These are phyloP conservation scores for Acarospora socialis DNA, from an alignment of 2,329 filamentous ascomycete species.

Conservation along the genomic window DNA sequence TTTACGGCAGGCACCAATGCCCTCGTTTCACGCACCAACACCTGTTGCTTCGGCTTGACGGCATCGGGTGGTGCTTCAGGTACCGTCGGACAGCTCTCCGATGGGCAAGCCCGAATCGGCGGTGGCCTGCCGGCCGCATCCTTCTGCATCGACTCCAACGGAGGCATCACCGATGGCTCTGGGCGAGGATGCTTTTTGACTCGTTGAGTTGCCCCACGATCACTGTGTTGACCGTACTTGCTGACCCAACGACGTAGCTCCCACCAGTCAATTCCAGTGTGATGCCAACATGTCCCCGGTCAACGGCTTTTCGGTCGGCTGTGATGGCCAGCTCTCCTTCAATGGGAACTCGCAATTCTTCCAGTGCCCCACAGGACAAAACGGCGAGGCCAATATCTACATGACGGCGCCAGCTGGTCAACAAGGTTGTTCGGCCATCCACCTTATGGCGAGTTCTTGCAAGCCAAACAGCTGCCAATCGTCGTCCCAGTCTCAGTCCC, in stretches of 20 bases:
- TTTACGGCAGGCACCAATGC: constrained; percentile 30
- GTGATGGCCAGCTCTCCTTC: constrained; percentile 38
- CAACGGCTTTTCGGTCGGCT: constrained; percentile 42
- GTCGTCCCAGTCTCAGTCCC: no score
- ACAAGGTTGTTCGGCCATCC: constrained; percentile 22
- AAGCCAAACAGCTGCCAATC: no score
- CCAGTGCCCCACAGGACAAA: constrained; percentile 41
- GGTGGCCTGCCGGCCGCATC: constrained; percentile 33
- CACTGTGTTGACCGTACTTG: constrained; percentile 11
- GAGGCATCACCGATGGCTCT: constrained; percentile 39
- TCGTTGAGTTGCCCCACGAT: constrained; percentile 25
- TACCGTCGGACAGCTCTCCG: constrained; percentile 43
- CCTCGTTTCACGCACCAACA: constrained; percentile 23
- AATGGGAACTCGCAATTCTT: constrained; percentile 41
- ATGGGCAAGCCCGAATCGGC: constrained; percentile 49
- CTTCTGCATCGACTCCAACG: constrained; percentile 41
- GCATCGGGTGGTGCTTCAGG: constrained; percentile 37
- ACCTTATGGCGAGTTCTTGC: constrained; percentile 25
- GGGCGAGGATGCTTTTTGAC: constrained; percentile 51
- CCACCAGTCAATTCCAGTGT: constrained; percentile 47
- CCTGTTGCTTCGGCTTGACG: constrained; percentile 40
- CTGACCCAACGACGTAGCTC: constrained; percentile 25
- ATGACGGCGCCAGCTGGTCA: constrained; percentile 20
- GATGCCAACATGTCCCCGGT: constrained; percentile 38
- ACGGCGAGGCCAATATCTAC: constrained; percentile 29